phyloP scores from a whole-genome alignment of 495 filamentous ascomycete genomes.

The Penicillium argentinense region DNA sequence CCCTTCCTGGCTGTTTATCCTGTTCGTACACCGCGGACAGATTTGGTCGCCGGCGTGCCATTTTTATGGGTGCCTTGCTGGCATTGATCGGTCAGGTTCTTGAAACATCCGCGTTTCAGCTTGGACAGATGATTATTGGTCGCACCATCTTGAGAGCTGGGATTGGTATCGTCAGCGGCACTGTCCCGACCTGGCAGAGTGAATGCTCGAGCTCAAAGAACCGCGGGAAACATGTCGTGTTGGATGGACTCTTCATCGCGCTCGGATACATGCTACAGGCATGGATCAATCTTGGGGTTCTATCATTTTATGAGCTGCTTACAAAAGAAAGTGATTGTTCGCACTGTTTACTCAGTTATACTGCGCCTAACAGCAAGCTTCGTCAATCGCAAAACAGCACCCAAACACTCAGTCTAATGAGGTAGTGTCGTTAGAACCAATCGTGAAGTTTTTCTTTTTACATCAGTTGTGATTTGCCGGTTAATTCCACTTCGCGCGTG shows the following conservation, averaged over 20 bases:
- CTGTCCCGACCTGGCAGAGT: slow-evolving; percentile 48
- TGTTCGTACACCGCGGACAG: slow-evolving; percentile 28
- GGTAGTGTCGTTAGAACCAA: no score
- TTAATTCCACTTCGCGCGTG: no score
- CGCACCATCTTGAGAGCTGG: slow-evolving; percentile 48
- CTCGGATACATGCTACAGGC: slow-evolving; percentile 38
- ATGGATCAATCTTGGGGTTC: slow-evolving; percentile 43
- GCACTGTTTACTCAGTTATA: no score
- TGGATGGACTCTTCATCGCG: slow-evolving; percentile 50
- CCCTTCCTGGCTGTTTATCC: slow-evolving; percentile 25
- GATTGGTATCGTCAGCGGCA: slow-evolving; percentile 41
- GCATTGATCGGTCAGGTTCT: slow-evolving; percentile 58
- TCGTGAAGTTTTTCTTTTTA: no score
- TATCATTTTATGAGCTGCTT: slow-evolving; percentile 36
- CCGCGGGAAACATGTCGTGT: slow-evolving; percentile 35
- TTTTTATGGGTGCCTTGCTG: slow-evolving; percentile 51
- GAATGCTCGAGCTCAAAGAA: slow-evolving; percentile 35
- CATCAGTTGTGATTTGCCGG: no score
- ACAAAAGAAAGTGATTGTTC: no score
- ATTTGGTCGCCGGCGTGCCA: slow-evolving; percentile 52
- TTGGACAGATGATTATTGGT: slow-evolving; percentile 60
- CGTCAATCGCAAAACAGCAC: no score
- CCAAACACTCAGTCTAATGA: no score
- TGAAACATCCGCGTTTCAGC: slow-evolving; percentile 50
- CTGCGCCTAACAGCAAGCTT: no score